phyloP scores from a whole-genome alignment of 768 basidiomycete species.

The Boletus vinaceobasis region DNA sequence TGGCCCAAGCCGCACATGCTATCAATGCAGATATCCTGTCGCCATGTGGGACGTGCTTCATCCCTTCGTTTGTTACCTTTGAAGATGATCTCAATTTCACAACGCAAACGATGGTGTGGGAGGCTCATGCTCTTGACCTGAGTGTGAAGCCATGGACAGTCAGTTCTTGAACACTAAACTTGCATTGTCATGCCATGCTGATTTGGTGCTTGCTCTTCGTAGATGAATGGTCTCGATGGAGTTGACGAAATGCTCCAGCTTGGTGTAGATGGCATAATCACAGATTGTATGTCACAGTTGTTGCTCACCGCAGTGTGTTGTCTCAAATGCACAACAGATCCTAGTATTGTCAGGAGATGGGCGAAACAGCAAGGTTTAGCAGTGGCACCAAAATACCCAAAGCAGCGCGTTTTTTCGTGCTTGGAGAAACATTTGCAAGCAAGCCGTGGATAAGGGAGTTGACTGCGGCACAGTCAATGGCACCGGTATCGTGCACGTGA shows the following conservation, averaged over 20 bases:
- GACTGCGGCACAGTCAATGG: background rate
- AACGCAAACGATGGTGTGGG: conserved; percentile 63
- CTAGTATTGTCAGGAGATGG: conserved; percentile 54
- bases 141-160: conserved; percentile 75
- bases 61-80: conserved; percentile 42
- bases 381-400: conserved; percentile 58
- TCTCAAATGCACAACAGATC: conserved; percentile 35
- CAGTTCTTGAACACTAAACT: conserved; percentile 18
- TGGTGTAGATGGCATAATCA: conserved; percentile 75
- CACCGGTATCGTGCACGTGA: too few relatives aligned
- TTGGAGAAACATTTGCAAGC: conserved; percentile 43
- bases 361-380: conserved; percentile 49
- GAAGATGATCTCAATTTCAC: conserved; percentile 53
- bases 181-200: background rate
- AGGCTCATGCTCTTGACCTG: conserved; percentile 62
- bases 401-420: conserved; percentile 58
- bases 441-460: background rate
- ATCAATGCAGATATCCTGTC: conserved; percentile 68
- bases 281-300: conserved; percentile 48
- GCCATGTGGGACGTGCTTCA: conserved; percentile 44
- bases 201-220: background rate
- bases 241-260: conserved; percentile 57
- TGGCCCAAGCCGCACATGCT: conserved; percentile 65
- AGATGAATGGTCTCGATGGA: conserved; percentile 63
- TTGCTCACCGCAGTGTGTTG: background rate